phyloP scores from a whole-genome alignment of 345 rosid species.

The Gossypium australe region DNA sequence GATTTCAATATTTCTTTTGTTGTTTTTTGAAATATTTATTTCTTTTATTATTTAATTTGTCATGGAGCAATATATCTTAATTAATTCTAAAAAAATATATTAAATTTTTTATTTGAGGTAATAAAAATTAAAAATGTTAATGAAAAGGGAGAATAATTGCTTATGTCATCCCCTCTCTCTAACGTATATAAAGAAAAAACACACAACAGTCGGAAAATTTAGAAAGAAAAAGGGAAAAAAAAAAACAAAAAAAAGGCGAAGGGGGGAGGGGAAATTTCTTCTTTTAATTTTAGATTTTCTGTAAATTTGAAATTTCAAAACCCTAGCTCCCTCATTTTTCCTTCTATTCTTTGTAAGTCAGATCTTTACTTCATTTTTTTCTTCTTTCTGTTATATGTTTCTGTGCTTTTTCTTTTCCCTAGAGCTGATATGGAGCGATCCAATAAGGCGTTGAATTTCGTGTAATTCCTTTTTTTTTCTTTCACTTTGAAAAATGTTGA shows the following conservation, averaged over 20 bases:
- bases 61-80: too few relatives aligned
- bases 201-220: neutral
- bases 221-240: neutral
- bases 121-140: too few relatives aligned
- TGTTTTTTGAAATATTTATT: too few relatives aligned
- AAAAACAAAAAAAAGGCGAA: neutral
- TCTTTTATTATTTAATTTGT: too few relatives aligned
- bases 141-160: neutral
- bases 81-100: too few relatives aligned
- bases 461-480: neutral
- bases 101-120: too few relatives aligned
- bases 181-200: neutral
- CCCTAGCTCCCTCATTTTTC: conserved; percentile 7
- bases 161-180: neutral
- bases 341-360: neutral
- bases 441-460: conserved; percentile 10
- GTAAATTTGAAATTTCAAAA: neutral
- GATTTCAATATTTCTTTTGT: too few relatives aligned
- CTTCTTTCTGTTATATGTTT: neutral
- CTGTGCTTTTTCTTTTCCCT: conserved; percentile 9
- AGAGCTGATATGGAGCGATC: conserved; percentile 13
- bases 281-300: neutral
- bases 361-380: neutral
- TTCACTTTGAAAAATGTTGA: neutral
- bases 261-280: neutral